Evolutionary conservation across 495 filamentous ascomycete genomes (phyloP).

Genomic region (Talaromyces proteolyticus): DNA sequence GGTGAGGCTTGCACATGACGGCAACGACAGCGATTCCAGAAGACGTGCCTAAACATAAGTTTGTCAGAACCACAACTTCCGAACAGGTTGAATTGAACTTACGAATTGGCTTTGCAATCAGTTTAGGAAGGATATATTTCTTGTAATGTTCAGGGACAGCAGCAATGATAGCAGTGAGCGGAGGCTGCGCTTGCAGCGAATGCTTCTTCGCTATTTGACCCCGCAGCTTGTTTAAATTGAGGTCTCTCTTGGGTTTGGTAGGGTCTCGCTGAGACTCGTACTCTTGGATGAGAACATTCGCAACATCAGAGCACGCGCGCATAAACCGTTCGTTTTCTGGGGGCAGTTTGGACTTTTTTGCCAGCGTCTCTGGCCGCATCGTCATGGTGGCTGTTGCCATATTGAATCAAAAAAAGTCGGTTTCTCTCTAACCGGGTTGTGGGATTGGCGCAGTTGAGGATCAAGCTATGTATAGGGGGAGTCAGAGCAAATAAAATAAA

Average conservation of each 20-base stretch:
- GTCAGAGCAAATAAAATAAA: neutral
- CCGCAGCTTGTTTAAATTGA: constrained; percentile 88
- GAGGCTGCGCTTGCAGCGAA: constrained; percentile 74
- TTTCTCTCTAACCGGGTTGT: neutral
- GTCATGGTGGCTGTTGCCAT: constrained; percentile 65
- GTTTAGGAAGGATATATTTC: constrained; percentile 93
- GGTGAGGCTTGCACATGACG: constrained; percentile 98
- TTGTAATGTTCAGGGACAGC: constrained; percentile 98
- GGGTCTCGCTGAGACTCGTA: constrained; percentile 73
- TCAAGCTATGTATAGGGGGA: neutral
- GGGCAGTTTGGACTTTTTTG: constrained; percentile 57
- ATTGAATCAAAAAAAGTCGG: constrained; percentile 12
- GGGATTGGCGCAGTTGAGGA: neutral
- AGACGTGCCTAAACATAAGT: constrained; percentile 56
- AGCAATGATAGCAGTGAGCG: constrained; percentile 93
- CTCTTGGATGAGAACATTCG: constrained; percentile 86
- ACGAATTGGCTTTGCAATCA: constrained; percentile 96
- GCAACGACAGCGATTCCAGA: constrained; percentile 98
- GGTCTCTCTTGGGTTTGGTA: constrained; percentile 66
- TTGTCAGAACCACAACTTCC: neutral
- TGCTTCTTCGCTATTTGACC: constrained; percentile 90
- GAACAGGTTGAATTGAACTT: constrained; percentile 20
- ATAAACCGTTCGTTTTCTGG: constrained; percentile 93
- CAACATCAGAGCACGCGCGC: constrained; percentile 91
- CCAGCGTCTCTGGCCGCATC: constrained; percentile 41